Conservation (phyloP, 1,284 basidiomycete genomes). For the Calocybe gambosa region DNA sequence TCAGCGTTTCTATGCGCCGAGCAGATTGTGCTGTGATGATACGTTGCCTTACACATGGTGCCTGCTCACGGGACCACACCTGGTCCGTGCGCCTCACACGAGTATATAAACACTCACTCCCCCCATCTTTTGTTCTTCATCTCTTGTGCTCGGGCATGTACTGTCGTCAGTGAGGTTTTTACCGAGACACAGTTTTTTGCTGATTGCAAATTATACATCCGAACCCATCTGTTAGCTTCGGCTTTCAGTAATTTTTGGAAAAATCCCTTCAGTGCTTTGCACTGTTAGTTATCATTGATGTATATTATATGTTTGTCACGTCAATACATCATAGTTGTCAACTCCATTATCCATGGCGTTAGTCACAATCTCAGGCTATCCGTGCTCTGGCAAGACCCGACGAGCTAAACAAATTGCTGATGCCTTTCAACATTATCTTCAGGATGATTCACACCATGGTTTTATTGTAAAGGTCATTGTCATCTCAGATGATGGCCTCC, state of each 20-base stretch:
- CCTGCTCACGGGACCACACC: conserved; percentile 6
- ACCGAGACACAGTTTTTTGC: conserved; percentile 90
- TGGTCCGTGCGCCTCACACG: conserved; percentile 40
- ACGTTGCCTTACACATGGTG: not conserved
- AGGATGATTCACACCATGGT: conserved; percentile 42
- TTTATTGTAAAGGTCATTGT: conserved; percentile 54
- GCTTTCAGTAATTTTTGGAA: conserved; percentile 79
- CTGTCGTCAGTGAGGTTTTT: conserved; percentile 87
- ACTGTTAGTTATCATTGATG: conserved; percentile 6
- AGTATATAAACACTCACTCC: conserved; percentile 20
- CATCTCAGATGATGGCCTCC: conserved; percentile 76
- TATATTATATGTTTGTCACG: not conserved
- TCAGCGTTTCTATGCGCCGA: not conserved
- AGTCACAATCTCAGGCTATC: conserved; percentile 88
- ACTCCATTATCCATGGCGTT: conserved; percentile 72
- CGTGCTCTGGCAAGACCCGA: conserved; percentile 82
- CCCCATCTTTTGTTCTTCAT: conserved; percentile 30
- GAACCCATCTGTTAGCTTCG: conserved; percentile 73
- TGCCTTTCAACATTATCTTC: conserved; percentile 54
- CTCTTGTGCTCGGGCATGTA: conserved; percentile 91
- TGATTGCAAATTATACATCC: conserved; percentile 92
- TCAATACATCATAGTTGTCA: not conserved
- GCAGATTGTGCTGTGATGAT: not conserved
- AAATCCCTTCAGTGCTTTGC: conserved; percentile 16
- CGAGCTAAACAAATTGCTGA: conserved; percentile 62